Evolutionary conservation across 148 eudicot species (phyloP).

Genomic region (Drosera capensis): DNA sequence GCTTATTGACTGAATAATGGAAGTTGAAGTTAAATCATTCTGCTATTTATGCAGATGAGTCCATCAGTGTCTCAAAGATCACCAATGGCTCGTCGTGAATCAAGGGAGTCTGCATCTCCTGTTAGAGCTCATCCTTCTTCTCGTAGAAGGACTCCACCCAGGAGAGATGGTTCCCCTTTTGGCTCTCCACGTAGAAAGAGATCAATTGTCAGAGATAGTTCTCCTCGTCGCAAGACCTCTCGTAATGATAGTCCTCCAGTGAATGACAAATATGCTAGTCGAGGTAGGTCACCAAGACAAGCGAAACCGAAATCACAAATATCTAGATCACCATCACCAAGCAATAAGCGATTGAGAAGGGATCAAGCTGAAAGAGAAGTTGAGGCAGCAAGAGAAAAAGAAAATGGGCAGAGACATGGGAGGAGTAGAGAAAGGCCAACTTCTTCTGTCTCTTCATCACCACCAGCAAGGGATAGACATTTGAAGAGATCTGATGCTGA

Average conservation of each 20-base stretch:
- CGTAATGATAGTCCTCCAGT: slow-evolving; percentile 26
- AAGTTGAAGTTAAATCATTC: no score
- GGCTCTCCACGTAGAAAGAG: slow-evolving; percentile 45
- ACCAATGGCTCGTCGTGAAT: slow-evolving; percentile 39
- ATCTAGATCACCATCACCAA: slow-evolving; percentile 63
- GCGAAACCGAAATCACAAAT: slow-evolving; percentile 25
- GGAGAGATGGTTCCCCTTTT: slow-evolving; percentile 58
- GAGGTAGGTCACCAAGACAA: slow-evolving; percentile 27
- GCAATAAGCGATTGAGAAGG: slow-evolving; percentile 52
- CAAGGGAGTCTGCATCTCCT: slow-evolving; percentile 38
- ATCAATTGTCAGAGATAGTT: slow-evolving; percentile 51
- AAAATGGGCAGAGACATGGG: slow-evolving; percentile 21
- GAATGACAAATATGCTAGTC: slow-evolving; percentile 31
- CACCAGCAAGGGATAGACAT: no score
- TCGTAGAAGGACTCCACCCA: slow-evolving; percentile 36
- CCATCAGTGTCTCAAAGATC: slow-evolving; percentile 18
- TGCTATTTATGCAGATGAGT: no score
- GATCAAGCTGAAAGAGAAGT: slow-evolving; percentile 41
- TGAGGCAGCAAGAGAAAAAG: slow-evolving; percentile 34
- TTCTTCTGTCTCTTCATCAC: no score
- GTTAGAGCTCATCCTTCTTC: slow-evolving; percentile 30
- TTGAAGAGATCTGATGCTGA: no score
- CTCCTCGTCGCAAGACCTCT: slow-evolving; percentile 63
- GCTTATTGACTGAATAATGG: no score
- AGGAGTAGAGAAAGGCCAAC: no score